phyloP scores from a whole-genome alignment of 1,284 basidiomycete species.

The Malassezia psittaci region DNA sequence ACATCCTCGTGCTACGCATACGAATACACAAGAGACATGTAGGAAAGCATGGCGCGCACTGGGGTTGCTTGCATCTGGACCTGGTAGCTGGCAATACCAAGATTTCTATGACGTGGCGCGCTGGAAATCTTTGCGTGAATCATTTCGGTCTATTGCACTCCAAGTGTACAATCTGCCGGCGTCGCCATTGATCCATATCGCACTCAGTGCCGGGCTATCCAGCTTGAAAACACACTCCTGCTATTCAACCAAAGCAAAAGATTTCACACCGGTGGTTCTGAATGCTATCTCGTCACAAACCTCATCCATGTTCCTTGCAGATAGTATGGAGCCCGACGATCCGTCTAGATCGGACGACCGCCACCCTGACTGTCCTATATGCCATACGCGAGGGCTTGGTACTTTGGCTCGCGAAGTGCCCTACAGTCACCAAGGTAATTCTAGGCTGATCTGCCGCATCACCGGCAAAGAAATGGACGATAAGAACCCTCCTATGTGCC shows the following conservation, averaged over 20 bases:
- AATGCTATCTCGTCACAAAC: neutral
- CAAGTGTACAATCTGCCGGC: constrained; percentile 31
- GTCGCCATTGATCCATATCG: constrained; percentile 36
- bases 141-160: constrained; percentile 27
- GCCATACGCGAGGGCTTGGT: constrained; percentile 61
- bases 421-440: constrained; percentile 84
- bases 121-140: constrained; percentile 22
- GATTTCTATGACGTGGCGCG: constrained; percentile 29
- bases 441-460: constrained; percentile 82
- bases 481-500: constrained; percentile 79
- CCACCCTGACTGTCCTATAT: constrained; percentile 70
- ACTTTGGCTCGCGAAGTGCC: constrained; percentile 72
- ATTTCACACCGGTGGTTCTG: neutral
- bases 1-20: too few species aligned
- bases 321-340: neutral
- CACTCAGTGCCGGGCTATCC: constrained; percentile 34
- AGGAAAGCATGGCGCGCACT: constrained; percentile 20
- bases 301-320: neutral
- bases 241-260: constrained; percentile 5
- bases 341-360: neutral
- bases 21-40: neutral
- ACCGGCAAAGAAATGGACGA: constrained; percentile 88
- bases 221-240: constrained; percentile 36
- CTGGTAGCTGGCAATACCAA: neutral
- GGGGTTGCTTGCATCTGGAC: constrained; percentile 33